These are phyloP conservation scores for Aspergillus coremiiformis DNA, from an alignment of 495 filamentous ascomycete species.

Conservation along the genomic window DNA sequence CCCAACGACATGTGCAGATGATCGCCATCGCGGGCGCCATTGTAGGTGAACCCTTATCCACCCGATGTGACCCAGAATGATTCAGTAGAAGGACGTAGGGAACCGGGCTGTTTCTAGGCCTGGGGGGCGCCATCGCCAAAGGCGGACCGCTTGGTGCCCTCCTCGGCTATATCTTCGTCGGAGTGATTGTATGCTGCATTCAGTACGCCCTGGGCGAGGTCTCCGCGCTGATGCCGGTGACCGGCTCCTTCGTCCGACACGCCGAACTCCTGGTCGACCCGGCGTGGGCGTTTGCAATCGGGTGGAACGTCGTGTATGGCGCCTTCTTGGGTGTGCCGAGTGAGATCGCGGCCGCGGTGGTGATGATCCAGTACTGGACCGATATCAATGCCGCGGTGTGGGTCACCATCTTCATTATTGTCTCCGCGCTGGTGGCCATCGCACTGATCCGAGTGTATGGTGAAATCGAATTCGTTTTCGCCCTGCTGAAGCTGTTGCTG, in stretches of 20 bases:
- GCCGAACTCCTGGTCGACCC: conserved; percentile 43
- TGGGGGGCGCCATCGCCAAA: conserved; percentile 48
- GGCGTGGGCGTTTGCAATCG: conserved; percentile 54
- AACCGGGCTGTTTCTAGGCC: conserved; percentile 57
- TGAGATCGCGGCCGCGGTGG: conserved; percentile 55
- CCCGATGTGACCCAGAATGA: too few species aligned
- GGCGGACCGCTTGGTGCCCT: conserved; percentile 57
- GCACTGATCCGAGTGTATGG: conserved; percentile 43
- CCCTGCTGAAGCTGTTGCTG: conserved; percentile 41
- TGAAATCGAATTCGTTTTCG: conserved; percentile 38
- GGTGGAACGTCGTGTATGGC: conserved; percentile 47
- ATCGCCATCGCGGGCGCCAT: conserved; percentile 54
- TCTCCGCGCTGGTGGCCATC: conserved; percentile 47
- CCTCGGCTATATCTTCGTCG: conserved; percentile 40
- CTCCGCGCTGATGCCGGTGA: conserved; percentile 35
- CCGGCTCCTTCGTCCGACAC: conserved; percentile 48
- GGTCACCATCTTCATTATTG: conserved; percentile 48
- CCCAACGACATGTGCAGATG: conserved; percentile 49
- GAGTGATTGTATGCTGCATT: conserved; percentile 33
- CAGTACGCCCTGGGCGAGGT: conserved; percentile 39
- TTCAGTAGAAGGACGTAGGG: too few species aligned
- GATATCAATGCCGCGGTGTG: conserved; percentile 45
- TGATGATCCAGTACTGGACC: conserved; percentile 55
- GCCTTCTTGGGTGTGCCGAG: conserved; percentile 56
- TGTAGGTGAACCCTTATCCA: conserved; percentile 25